A percentile compares a stretch with the other conserved stretches of the same genome.
Evolutionary conservation across 2,329 filamentous ascomycete species (phyloP).

Genomic region (Fusarium bactridioides): DNA sequence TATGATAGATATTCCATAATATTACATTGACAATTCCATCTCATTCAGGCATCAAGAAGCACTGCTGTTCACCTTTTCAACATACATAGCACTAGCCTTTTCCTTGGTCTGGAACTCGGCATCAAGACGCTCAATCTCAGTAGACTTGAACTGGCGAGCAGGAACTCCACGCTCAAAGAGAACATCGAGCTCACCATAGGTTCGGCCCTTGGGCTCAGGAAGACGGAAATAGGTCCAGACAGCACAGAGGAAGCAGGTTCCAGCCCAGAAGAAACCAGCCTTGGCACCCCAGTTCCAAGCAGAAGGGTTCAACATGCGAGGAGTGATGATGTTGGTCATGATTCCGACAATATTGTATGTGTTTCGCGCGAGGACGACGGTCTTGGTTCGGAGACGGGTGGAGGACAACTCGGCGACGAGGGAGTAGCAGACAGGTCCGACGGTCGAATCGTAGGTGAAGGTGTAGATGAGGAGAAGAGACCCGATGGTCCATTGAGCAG

Average conservation of each 20-base stretch:
- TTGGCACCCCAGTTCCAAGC: conserved; percentile 59
- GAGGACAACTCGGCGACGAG: conserved; percentile 68
- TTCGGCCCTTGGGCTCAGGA: conserved; percentile 63
- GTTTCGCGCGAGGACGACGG: conserved; percentile 55
- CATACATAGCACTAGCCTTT: conserved; percentile 22
- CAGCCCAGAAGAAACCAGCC: conserved; percentile 57
- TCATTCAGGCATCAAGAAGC: background rate
- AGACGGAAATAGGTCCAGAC: conserved; percentile 61
- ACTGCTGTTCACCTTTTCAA: conserved; percentile 14
- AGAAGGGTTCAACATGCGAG: conserved; percentile 56
- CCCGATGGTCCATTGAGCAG: conserved; percentile 58
- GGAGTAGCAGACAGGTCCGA: conserved; percentile 76
- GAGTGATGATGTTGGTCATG: conserved; percentile 55
- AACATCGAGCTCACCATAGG: conserved; percentile 63
- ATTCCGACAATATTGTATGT: conserved; percentile 60
- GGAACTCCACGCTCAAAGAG: conserved; percentile 58
- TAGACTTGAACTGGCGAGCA: conserved; percentile 52
- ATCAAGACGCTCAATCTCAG: conserved; percentile 43
- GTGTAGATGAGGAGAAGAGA: conserved; percentile 55
- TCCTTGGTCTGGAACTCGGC: conserved; percentile 30
- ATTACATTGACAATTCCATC: background rate
- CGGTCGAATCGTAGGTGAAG: conserved; percentile 51
- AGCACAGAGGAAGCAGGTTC: conserved; percentile 54
- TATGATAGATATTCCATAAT: background rate
- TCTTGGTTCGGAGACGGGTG: conserved; percentile 56